Evolutionary conservation across 169 alveolate species (phyloP).

Genomic region (Babesia gibsoni): DNA sequence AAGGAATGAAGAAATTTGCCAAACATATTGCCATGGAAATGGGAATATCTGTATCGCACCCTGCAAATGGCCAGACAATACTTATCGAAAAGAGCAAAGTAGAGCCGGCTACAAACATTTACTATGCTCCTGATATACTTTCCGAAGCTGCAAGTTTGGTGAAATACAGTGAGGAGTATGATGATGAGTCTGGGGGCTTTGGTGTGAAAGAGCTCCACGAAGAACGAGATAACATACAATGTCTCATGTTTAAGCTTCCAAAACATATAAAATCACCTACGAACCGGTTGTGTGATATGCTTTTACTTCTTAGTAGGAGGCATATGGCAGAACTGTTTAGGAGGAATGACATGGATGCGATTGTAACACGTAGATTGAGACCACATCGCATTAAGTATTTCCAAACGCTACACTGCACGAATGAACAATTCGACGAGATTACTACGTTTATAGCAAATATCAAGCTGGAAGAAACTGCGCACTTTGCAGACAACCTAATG

Average conservation of each 20-base stretch:
- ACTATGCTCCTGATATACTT: slow-evolving; percentile 27
- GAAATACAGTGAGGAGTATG: not conserved
- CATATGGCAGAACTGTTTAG: slow-evolving; percentile 5
- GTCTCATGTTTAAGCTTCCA: not conserved
- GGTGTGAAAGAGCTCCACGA: slow-evolving; percentile 15
- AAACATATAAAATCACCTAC: not conserved
- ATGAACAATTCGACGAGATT: not conserved
- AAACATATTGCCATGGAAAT: slow-evolving; percentile 55
- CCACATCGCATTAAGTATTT: slow-evolving; percentile 14
- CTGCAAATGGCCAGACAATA: slow-evolving; percentile 56
- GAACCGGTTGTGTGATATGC: not conserved
- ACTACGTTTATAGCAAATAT: not conserved
- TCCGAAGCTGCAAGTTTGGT: slow-evolving; percentile 25
- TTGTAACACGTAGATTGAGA: not conserved
- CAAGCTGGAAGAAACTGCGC: not conserved
- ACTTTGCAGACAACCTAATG: slow-evolving; percentile 16
- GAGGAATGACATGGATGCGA: not conserved
- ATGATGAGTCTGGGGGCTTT: not conserved
- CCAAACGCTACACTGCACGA: not conserved
- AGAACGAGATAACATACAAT: not conserved
- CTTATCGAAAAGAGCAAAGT: not conserved
- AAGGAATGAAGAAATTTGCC: slow-evolving; percentile 90
- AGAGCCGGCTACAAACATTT: slow-evolving; percentile 7
- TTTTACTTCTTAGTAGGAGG: too few species aligned
- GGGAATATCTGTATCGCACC: slow-evolving; percentile 53